These are phyloP conservation scores for Protomyces pachydermus DNA, from an alignment of 1,139 yeast species.

Conservation along the genomic window DNA sequence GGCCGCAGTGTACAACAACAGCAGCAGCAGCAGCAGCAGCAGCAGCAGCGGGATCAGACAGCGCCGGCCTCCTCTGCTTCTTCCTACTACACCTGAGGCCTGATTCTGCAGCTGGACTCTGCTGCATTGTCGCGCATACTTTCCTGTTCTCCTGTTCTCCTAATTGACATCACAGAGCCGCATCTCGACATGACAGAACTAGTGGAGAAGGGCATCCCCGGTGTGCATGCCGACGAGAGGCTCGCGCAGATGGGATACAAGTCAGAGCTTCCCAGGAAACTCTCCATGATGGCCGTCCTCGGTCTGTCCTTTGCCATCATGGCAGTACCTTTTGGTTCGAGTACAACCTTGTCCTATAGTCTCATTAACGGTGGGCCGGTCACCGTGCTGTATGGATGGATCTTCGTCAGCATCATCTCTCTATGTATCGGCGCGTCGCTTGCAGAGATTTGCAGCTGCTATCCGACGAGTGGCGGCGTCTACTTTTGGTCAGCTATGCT, in stretches of 20 bases:
- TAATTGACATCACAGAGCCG: no score
- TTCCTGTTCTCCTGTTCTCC: no score
- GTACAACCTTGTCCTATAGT: constrained; percentile 41
- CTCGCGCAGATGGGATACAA: constrained; percentile 42
- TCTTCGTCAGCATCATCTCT: constrained; percentile 17
- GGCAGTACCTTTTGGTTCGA: constrained; percentile 42
- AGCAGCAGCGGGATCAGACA: no score
- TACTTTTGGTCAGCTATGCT: constrained; percentile 52
- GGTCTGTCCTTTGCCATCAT: constrained; percentile 42
- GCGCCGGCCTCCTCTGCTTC: no score
- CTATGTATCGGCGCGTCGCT: constrained; percentile 34
- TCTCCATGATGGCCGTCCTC: constrained; percentile 40
- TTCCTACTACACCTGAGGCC: no score
- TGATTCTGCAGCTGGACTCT: no score
- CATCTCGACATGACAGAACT: not conserved
- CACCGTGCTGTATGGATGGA: constrained; percentile 27
- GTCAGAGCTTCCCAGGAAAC: constrained; percentile 41
- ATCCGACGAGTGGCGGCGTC: constrained; percentile 65
- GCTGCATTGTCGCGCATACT: no score
- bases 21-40: no score
- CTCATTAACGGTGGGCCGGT: constrained; percentile 27
- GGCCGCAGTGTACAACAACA: no score
- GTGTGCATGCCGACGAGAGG: constrained; percentile 32
- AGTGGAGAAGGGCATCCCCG: not conserved
- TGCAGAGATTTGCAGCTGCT: constrained; percentile 24